Conservation (phyloP, 352 stramenopile genomes). For the Phytophthora podocarpi region DNA sequence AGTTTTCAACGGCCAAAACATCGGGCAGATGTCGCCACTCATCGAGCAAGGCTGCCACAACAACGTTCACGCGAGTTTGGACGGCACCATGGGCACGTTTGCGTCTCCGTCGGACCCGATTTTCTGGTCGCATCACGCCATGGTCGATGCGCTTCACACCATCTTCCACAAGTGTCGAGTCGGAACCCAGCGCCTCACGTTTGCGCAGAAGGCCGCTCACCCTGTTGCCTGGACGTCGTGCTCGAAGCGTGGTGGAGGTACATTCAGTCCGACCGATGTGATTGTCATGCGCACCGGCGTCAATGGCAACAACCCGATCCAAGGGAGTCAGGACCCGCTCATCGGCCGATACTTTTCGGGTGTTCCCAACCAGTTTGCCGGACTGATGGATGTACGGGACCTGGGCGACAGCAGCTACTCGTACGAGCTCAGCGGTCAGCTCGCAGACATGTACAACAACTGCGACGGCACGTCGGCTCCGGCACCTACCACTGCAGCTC, state of each 20-base stretch:
- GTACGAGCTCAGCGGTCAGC: constrained; percentile 54
- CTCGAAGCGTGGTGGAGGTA: constrained; percentile 30
- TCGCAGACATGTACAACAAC: constrained; percentile 50
- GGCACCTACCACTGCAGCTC: constrained; percentile 3
- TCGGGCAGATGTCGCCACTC: constrained; percentile 52
- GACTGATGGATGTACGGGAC: constrained; percentile 52
- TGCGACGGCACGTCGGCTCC: constrained; percentile 38
- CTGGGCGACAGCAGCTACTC: constrained; percentile 60
- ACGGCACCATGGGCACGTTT: constrained; percentile 53
- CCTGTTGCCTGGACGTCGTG: constrained; percentile 57
- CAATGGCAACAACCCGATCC: constrained; percentile 41
- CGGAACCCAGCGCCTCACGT: constrained; percentile 43
- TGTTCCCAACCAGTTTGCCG: constrained; percentile 45
- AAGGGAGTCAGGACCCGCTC: constrained; percentile 37
- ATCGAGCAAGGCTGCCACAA: constrained; percentile 66
- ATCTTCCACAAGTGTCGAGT: constrained; percentile 79
- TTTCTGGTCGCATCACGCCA: constrained; percentile 80
- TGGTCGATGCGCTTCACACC: constrained; percentile 68
- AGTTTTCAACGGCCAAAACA: constrained; percentile 52
- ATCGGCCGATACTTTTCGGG: constrained; percentile 48
- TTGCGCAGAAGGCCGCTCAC: constrained; percentile 51
- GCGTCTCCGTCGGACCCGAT: constrained; percentile 59
- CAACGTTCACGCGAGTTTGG: constrained; percentile 59
- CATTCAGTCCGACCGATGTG: constrained; percentile 51
- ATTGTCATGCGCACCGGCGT: constrained; percentile 51